Evolutionary conservation across 2,329 filamentous ascomycete species (phyloP), one percentile per base, ranked within the genome.

Genomic region (Cladosporium sp.): DNA sequence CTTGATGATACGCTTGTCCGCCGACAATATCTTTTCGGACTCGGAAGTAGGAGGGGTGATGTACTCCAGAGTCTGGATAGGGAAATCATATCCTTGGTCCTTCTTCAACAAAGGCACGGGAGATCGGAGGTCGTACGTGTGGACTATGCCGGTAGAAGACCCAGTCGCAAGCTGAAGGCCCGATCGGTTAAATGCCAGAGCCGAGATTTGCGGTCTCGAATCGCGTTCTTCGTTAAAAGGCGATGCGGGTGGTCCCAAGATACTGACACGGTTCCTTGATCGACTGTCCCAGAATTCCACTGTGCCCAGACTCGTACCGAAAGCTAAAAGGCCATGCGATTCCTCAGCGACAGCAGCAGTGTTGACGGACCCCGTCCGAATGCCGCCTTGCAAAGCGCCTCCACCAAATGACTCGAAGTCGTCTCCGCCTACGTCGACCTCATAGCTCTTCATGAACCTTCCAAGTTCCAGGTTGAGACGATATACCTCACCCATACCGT

Each of bases 211-310:
- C 7, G 77, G 68, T 49, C 74, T 69, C 8, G 61, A 60, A 35
- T 69, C 69, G 29, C 30, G 35, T 7, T 59, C 54, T 12, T 57
- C 53, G 18, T 52, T 43, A 36, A 15, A 57, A 49, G 16, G 58
- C 15, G 15, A 55, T 7, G 25, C 54, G 51, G 6, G 50, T 39
- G 3, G 45, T n/a, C 48, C 48, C 2, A 98, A 74, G 15, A 92
- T 78, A 13, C 88, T 91, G 9, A 92, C 86, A 51, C 89, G 79
- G 49, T 85, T 85, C 64, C 89, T 85, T 25, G 87, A 90, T 53
- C 93, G 80, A 1, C 91, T 80, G 65, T 98, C 93, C 88, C 91
- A 98, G 63, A 97, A 92, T 66, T 98, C 93, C 20, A 97, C 88
- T 1, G 92, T 95, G n/a, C 93, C 92, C 50, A 93, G 74, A 2